These are phyloP conservation scores for Cylindrodendrum hubeiense DNA, from an alignment of 2,329 filamentous ascomycete species.

Conservation along the genomic window DNA sequence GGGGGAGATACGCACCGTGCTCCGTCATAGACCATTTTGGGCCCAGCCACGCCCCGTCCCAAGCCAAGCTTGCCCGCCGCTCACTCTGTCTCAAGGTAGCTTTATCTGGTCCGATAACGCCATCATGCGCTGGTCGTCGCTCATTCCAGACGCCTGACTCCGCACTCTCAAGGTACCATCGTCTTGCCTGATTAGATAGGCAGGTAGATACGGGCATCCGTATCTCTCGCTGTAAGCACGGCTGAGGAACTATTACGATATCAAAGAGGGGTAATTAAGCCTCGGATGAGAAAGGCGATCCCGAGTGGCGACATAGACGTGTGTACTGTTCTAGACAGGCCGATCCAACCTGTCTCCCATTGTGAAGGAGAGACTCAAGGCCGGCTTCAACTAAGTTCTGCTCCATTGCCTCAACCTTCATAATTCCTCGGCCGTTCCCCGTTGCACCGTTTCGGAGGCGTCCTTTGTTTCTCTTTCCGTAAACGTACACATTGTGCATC, in stretches of 20 bases:
- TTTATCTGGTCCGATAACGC: slow-evolving; percentile 46
- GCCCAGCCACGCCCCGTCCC: slow-evolving; percentile 7
- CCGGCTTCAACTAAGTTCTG: background rate
- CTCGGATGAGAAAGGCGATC: background rate
- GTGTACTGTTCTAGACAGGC: background rate
- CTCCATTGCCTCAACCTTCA: background rate
- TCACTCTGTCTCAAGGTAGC: slow-evolving; percentile 28
- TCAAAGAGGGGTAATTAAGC: background rate
- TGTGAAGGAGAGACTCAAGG: background rate
- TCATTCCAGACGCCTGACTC: slow-evolving; percentile 36
- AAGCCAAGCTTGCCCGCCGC: slow-evolving; percentile 28
- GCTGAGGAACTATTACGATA: background rate
- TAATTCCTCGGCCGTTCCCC: background rate
- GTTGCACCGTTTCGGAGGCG: background rate
- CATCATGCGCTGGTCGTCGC: slow-evolving; percentile 37
- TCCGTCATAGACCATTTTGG: background rate
- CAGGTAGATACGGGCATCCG: background rate
- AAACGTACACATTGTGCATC: background rate
- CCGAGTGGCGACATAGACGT: no score
- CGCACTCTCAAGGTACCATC: background rate
- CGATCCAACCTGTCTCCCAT: background rate
- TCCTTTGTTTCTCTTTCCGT: background rate
- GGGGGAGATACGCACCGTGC: background rate
- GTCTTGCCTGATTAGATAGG: slow-evolving; percentile 12
- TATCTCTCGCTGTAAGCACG: background rate